Base-by-base conservation (phyloP, 345 rosid species). In the Rhizophora apiculata region DNA sequence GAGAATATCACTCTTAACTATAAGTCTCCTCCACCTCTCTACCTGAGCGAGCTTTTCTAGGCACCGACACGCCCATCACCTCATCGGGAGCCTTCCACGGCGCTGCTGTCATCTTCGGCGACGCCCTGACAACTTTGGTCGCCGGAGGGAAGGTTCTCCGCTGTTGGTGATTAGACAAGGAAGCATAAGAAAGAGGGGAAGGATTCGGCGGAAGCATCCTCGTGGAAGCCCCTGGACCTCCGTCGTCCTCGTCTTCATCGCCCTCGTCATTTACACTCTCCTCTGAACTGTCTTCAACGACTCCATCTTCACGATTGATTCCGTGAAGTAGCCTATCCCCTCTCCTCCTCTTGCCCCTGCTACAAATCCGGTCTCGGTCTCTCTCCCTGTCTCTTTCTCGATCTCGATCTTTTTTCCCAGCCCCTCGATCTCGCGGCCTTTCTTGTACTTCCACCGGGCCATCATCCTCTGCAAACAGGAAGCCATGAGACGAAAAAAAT, bases 1-100 rank as follows among this genome's bases (percentile, higher is more conserved):
- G 1, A 37, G 3, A 10, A 9, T 8, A 9, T 39, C 46, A 11
- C 15, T 39, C 46, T 34, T 8, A 15, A 39, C 46, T 39, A 39
- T 10, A 39, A 39, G 68, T 78, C 77, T 77, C 75, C 76, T 88
- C 93, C 91, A 88, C 91, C 85, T 84, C 96, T 81, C 84, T 90
- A 95, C 99, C 99, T 92, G 99, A 88, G 85, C 99, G 98, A 84
- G 99, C 99, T 90, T 92, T 95, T 79, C 99, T 80, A 70, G 99
- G 99, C 62, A 95, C 99, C 72, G 97, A 82, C 55, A 95, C 97
- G 19, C 98, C 96, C 78, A 95, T 95, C 96, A 95, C 90, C 82
- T 95, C 99, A 53, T 90, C 99, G 16, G 91, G 85, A 15, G 94
- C 87, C 71, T 89, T 90, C 97, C 96, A 87, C 1, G 80, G 80